A percentile compares a stretch with the other conserved stretches of the same genome.
phyloP scores from a whole-genome alignment of 495 filamentous ascomycete species.

The Darksidea phi region DNA sequence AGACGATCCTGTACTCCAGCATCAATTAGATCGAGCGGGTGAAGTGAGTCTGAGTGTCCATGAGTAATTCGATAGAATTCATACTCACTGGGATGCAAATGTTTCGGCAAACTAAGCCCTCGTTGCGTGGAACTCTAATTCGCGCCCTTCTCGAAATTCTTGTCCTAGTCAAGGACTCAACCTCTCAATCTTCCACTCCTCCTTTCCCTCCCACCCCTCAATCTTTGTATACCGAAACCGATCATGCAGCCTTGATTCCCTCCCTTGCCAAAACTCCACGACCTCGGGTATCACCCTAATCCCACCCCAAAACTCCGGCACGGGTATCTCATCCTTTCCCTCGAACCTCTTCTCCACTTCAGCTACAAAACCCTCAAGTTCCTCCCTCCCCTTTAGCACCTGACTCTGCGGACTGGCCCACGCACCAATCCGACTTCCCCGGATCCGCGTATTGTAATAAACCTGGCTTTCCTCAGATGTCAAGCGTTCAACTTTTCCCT shows the following conservation, averaged over 20 bases:
- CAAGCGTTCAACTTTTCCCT: constrained; percentile 69
- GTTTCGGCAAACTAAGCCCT: neutral
- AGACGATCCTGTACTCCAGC: constrained; percentile 16
- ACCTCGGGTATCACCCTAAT: constrained; percentile 75
- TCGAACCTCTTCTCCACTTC: constrained; percentile 73
- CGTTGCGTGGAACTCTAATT: too few species aligned
- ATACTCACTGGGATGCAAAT: too few species aligned
- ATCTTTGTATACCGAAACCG: constrained; percentile 79
- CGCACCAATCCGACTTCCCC: constrained; percentile 80
- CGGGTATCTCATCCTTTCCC: constrained; percentile 72
- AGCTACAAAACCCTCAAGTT: constrained; percentile 66
- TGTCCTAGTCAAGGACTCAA: constrained; percentile 26
- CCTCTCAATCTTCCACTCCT: constrained; percentile 43
- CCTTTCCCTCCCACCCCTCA: constrained; percentile 38
- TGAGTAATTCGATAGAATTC: too few species aligned
- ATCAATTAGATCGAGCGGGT: neutral
- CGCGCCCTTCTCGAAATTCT: too few species aligned
- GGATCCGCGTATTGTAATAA: constrained; percentile 80
- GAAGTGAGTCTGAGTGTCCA: too few species aligned
- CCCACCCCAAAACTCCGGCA: constrained; percentile 94
- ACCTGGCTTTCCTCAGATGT: constrained; percentile 71
- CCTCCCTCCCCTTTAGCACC: constrained; percentile 61
- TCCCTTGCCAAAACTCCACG: constrained; percentile 94
- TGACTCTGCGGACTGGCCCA: constrained; percentile 90
- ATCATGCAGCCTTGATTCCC: constrained; percentile 85